Evolutionary conservation across 73 alveolate species (phyloP).

Genomic region (Stentor coeruleus): DNA sequence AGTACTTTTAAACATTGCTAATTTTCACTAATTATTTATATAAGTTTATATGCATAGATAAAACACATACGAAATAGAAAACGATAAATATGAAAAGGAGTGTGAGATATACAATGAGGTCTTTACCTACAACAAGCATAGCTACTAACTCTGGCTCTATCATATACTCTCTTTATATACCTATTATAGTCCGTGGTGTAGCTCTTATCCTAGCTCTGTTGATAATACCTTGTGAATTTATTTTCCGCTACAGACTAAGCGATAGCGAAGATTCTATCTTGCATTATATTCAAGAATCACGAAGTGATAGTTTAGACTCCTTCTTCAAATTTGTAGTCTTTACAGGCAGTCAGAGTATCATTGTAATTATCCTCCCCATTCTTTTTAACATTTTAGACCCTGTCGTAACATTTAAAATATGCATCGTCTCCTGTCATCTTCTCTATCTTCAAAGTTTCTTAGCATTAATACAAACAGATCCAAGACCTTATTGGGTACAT

Average conservation of each 20-base stretch:
- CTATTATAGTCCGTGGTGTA: background rate
- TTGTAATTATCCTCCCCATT: background rate
- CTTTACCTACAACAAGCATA: too few relatives aligned
- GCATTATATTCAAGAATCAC: background rate
- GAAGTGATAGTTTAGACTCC: background rate
- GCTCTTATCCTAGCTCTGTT: background rate
- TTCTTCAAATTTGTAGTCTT: slow-evolving; percentile 1
- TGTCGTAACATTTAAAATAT: background rate
- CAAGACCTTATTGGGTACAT: slow-evolving; percentile 22
- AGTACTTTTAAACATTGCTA: too few relatives aligned
- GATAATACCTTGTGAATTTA: background rate
- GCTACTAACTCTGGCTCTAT: too few relatives aligned
- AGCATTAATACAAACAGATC: background rate
- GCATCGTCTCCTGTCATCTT: background rate
- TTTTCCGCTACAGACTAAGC: background rate
- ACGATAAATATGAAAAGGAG: too few relatives aligned
- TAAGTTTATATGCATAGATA: too few relatives aligned
- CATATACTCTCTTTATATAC: background rate
- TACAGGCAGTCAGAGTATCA: background rate
- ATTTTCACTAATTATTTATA: too few relatives aligned
- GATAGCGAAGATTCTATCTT: background rate
- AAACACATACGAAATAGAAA: too few relatives aligned
- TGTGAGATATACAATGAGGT: too few relatives aligned
- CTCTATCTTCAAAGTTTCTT: background rate
- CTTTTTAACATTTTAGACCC: slow-evolving; percentile 11